Conservation (phyloP, 345 rosid genomes). For the Zanthoxylum bungeanum region DNA sequence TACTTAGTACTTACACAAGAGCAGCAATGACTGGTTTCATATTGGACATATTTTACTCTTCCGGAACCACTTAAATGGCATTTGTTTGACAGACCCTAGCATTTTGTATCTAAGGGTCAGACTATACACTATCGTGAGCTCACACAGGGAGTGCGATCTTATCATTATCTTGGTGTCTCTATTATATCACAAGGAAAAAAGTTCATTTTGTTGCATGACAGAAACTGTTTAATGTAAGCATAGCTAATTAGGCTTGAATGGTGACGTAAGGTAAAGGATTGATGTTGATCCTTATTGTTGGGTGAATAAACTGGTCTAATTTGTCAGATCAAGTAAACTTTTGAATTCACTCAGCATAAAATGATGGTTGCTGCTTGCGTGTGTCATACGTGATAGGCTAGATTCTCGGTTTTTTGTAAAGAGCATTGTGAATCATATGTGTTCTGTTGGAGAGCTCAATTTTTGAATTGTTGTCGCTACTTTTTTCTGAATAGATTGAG, state of each 20-base stretch:
- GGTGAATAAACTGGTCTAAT: background rate
- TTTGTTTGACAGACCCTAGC: background rate
- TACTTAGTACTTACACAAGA: background rate
- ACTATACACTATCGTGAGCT: background rate
- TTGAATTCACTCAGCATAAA: background rate
- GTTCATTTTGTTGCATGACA: background rate
- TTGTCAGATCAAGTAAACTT: background rate
- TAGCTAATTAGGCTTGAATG: background rate
- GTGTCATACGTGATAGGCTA: slow-evolving; percentile 3
- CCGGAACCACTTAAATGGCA: background rate
- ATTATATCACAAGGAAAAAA: background rate
- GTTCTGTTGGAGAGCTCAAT: background rate
- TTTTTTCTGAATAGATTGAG: slow-evolving; percentile 44
- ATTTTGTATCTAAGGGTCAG: background rate
- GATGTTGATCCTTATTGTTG: background rate
- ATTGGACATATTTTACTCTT: background rate
- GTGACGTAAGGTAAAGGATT: background rate
- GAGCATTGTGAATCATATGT: background rate
- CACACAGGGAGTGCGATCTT: background rate
- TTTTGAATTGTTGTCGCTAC: slow-evolving; percentile 5
- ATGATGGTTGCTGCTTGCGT: slow-evolving; percentile 8
- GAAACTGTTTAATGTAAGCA: background rate
- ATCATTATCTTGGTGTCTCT: background rate
- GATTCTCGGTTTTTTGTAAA: background rate
- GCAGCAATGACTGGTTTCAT: background rate